Base-by-base conservation (phyloP, 805 yeast genomes). In the Jamesozyma gamospora region DNA sequence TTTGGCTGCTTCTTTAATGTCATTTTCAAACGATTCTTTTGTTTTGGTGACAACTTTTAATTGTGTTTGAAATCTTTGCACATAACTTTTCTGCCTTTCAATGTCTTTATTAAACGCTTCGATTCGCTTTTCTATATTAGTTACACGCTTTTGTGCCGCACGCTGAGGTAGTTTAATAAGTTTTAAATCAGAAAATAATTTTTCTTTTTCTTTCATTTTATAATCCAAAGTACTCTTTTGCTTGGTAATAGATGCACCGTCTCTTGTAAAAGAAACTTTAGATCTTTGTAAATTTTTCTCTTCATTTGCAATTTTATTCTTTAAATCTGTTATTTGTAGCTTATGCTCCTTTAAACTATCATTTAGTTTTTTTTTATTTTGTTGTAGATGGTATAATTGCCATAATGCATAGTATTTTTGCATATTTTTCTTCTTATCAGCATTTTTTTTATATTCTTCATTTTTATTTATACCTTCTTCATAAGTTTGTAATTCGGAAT, bases 401-500 rank as follows among this genome's bases (percentile, higher is more conserved):
- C 82, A 77, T 26, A 88, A 55, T 32, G 78, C 72, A 21, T 70
- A 72, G 10, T 65, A 55, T 33, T 68, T 64, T n/a, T 74, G 66
- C 17, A 74, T 49, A 9, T 68, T 59, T 10, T 65, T 59, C 47
- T 71, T 74, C 46, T 75, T 76, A 1, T 57, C 58, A 5, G 76
- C 53, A 51, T 74, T 77, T 27, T 63, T 56, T 47, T 79, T 80
- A 56, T 76, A 86, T 41, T 70, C 64, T 42, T 77, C 82, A 35
- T 82, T 81, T 55, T 86, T 92, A 4, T 66, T 66, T 49, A 80
- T 69, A 55, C 86, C 94, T 43, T 76, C 85, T 47, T 75, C 77
- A 51, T 85, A 85, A 50, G 79, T 88, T 55, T 73, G 81, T 36
- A 83, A 69, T 55, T 85, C 97, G 28, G 78, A 73, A 48, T 74